Percentiles rank a stretch among this genome's conserved stretches.
These are phyloP conservation scores for Deuterostichococcus epilithicus DNA, from an alignment of 139 green algal genomes.

Conservation along the genomic window DNA sequence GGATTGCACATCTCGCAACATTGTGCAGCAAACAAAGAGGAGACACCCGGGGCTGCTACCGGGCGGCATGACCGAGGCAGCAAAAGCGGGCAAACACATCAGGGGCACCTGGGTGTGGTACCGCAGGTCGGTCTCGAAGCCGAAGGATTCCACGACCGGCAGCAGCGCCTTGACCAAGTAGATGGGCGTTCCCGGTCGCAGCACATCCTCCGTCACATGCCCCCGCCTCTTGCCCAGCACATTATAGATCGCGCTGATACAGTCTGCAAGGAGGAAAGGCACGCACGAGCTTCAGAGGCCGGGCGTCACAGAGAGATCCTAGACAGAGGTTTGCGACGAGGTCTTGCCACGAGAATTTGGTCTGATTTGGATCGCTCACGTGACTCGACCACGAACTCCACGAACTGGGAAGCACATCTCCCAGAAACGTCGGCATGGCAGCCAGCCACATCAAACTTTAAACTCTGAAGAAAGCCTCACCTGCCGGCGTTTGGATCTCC, in stretches of 20 bases:
- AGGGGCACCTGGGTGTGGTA: conserved; percentile 90
- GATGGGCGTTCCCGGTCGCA: conserved; percentile 82
- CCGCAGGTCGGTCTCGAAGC: conserved; percentile 97
- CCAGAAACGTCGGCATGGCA: too few species aligned
- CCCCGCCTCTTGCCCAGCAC: conserved; percentile 92
- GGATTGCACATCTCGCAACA: too few species aligned
- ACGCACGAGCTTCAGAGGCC: background rate
- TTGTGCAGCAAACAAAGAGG: too few species aligned
- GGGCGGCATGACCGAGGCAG: too few species aligned
- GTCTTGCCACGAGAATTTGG: background rate
- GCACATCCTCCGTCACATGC: conserved; percentile 85
- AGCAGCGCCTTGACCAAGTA: conserved; percentile 91
- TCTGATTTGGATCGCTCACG: background rate
- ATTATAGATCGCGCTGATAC: conserved; percentile 94
- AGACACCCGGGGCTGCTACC: too few species aligned
- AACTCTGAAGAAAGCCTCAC: conserved; percentile 7
- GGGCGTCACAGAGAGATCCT: background rate
- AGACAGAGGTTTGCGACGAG: background rate
- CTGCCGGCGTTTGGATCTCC: conserved; percentile 51
- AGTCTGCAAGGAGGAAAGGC: conserved; percentile 69
- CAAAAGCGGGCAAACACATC: background rate
- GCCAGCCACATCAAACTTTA: too few species aligned
- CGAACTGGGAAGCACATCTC: too few species aligned
- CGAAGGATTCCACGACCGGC: conserved; percentile 94
- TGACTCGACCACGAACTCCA: too few species aligned